Evolutionary conservation across 345 rosid species (phyloP).

Genomic region (Arabidopsis thaliana): DNA sequence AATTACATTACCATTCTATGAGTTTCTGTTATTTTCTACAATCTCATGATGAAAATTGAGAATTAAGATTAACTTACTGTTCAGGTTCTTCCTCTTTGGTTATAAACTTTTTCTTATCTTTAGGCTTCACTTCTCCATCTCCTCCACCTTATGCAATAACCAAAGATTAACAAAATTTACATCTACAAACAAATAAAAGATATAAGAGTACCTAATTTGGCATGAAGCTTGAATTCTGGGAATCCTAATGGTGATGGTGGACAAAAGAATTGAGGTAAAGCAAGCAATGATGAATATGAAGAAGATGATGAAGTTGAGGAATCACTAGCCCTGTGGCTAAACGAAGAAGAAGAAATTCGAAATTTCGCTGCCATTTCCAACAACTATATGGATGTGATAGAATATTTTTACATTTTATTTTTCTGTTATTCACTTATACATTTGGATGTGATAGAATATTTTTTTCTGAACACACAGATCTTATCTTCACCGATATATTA

Average conservation of each 20-base stretch:
- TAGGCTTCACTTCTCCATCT: slow-evolving; percentile 74
- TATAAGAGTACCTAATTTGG: slow-evolving; percentile 52
- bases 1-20: background rate
- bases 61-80: slow-evolving; percentile 51
- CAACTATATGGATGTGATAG: background rate
- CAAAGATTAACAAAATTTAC: background rate
- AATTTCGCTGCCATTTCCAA: slow-evolving; percentile 61
- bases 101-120: slow-evolving; percentile 79
- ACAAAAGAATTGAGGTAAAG: slow-evolving; percentile 31
- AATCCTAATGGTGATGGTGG: slow-evolving; percentile 39
- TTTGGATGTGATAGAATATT: slow-evolving; percentile 17
- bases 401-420: background rate
- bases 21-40: background rate
- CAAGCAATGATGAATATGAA: slow-evolving; percentile 35
- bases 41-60: background rate
- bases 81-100: slow-evolving; percentile 92
- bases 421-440: background rate
- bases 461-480: slow-evolving; percentile 33
- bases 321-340: slow-evolving; percentile 36
- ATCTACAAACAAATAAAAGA: background rate
- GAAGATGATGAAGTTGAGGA: slow-evolving; percentile 42
- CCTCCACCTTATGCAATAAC: slow-evolving; percentile 55
- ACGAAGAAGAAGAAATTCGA: slow-evolving; percentile 46
- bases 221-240: slow-evolving; percentile 59
- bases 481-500: slow-evolving; percentile 30